Conservation (phyloP, 2,329 filamentous ascomycete genomes). For the Pyricularia sp. region DNA sequence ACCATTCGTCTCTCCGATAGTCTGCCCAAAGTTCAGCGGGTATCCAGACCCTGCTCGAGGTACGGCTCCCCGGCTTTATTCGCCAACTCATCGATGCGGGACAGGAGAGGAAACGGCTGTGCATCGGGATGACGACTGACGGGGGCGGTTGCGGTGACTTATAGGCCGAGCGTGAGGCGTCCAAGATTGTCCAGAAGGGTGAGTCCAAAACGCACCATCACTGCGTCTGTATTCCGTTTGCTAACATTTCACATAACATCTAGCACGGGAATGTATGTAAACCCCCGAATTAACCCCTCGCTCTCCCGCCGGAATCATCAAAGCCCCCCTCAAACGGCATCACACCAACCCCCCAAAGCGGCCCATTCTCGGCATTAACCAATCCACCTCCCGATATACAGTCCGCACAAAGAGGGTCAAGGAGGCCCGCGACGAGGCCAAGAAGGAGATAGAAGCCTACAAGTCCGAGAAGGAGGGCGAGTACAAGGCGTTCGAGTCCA, state of each 20-base stretch:
- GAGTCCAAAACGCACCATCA: slow-evolving; percentile 17
- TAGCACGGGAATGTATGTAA: slow-evolving; percentile 79
- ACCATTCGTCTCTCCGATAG: slow-evolving; percentile 33
- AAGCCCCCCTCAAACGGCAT: background rate
- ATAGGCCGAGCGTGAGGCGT: slow-evolving; percentile 93
- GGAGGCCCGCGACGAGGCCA: slow-evolving; percentile 91
- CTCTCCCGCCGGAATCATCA: background rate
- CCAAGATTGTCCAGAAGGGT: slow-evolving; percentile 99
- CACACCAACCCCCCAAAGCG: background rate
- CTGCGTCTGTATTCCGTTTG: background rate
- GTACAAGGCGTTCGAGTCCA: slow-evolving; percentile 86
- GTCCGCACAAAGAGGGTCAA: slow-evolving; percentile 95
- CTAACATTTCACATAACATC: too few species aligned
- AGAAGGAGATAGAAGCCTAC: slow-evolving; percentile 96
- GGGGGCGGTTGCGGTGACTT: slow-evolving; percentile 1
- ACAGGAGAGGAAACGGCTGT: background rate
- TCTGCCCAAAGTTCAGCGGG: slow-evolving; percentile 97
- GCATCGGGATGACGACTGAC: background rate
- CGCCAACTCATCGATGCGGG: background rate
- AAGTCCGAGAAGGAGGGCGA: slow-evolving; percentile 82
- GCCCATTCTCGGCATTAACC: slow-evolving; percentile 15
- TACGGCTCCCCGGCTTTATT: slow-evolving; percentile 30
- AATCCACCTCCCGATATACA: slow-evolving; percentile 20
- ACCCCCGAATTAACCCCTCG: background rate
- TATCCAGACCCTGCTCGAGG: slow-evolving; percentile 97